These are phyloP conservation scores for Eucalyptus camaldulensis DNA, from an alignment of 345 rosid genomes.

Conservation along the genomic window DNA sequence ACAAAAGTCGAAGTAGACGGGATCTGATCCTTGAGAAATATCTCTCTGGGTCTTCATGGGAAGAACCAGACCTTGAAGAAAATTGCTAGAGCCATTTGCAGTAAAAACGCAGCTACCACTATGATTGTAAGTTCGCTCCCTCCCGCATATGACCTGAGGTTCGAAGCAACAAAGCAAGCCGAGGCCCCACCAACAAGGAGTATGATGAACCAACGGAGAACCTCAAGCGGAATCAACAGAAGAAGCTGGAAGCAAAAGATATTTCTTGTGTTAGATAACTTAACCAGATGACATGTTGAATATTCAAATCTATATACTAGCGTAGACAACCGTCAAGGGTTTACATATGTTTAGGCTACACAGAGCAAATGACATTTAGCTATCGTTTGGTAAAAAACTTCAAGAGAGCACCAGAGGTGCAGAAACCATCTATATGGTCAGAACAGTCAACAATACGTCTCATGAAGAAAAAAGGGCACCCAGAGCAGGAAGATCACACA, in stretches of 20 bases:
- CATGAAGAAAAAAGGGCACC: background rate
- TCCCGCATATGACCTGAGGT: slow-evolving; percentile 44
- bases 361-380: background rate
- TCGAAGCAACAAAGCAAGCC: slow-evolving; percentile 59
- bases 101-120: slow-evolving; percentile 47
- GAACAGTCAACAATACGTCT: background rate
- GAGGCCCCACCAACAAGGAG: slow-evolving; percentile 60
- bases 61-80: slow-evolving; percentile 96
- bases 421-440: background rate
- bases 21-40: background rate
- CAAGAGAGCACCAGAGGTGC: background rate
- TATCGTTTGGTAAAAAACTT: background rate
- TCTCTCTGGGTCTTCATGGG: slow-evolving; percentile 16
- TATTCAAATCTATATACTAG: background rate
- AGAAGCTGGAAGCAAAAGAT: slow-evolving; percentile 40
- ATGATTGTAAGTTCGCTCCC: slow-evolving; percentile 39
- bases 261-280: background rate
- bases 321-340: background rate
- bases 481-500: background rate
- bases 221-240: slow-evolving; percentile 72
- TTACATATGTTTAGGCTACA: background rate
- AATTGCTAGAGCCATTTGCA: slow-evolving; percentile 79
- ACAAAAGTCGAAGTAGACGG: background rate
- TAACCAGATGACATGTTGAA: background rate
- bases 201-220: slow-evolving; percentile 74